Conservation (phyloP, 2,329 filamentous ascomycete genomes). For the Botrytis pseudocinerea region DNA sequence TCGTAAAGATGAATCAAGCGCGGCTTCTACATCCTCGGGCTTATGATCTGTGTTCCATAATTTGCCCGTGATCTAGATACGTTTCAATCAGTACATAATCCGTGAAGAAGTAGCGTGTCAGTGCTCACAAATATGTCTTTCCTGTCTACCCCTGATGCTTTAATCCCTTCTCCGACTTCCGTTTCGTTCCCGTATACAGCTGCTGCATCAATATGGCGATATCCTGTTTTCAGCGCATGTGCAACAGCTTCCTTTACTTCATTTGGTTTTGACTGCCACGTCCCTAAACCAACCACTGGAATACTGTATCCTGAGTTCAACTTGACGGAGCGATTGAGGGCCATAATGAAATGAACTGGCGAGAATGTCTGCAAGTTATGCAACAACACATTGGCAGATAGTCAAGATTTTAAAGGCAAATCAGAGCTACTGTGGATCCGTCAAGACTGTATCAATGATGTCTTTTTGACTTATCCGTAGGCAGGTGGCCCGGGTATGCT, state of each 20-base stretch:
- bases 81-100: neutral
- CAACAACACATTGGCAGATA: neutral
- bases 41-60: slow-evolving; percentile 74
- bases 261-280: slow-evolving; percentile 50
- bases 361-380: neutral
- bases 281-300: slow-evolving; percentile 47
- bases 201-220: slow-evolving; percentile 56
- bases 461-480: slow-evolving; percentile 17
- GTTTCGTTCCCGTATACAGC: slow-evolving; percentile 81
- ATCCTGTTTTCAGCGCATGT: slow-evolving; percentile 48
- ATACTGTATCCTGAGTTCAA: slow-evolving; percentile 42
- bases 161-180: slow-evolving; percentile 77
- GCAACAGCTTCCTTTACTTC: slow-evolving; percentile 44
- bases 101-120: neutral
- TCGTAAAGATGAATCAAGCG: slow-evolving; percentile 71
- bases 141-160: slow-evolving; percentile 64
- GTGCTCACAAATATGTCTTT: slow-evolving; percentile 55
- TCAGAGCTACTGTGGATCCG: neutral
- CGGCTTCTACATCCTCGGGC: slow-evolving; percentile 64
- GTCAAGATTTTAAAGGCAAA: slow-evolving; percentile 2
- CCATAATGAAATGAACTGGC: slow-evolving; percentile 12
- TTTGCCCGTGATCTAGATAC: slow-evolving; percentile 63
- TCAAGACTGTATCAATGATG: neutral
- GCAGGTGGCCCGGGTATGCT: slow-evolving; percentile 14
- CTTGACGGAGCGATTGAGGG: slow-evolving; percentile 34